Conservation (phyloP, 2,329 filamentous ascomycete species). For the Fusarium sp. region DNA sequence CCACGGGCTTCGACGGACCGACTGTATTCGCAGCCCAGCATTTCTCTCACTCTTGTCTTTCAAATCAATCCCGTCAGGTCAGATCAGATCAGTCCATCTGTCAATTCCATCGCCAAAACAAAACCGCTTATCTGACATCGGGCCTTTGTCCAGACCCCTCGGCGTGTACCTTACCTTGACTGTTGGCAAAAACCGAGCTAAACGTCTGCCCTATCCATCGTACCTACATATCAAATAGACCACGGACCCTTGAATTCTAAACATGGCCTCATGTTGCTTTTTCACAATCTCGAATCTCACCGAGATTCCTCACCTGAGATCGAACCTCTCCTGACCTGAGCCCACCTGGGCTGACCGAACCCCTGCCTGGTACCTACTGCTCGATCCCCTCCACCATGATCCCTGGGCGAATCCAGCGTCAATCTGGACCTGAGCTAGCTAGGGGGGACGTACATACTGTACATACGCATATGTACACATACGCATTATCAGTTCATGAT, state of each 20-base stretch:
- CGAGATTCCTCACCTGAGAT: conserved; percentile 49
- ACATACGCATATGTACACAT: not conserved
- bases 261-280: conserved; percentile 41
- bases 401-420: conserved; percentile 34
- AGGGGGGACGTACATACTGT: not conserved
- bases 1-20: conserved; percentile 47
- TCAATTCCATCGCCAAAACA: conserved; percentile 41
- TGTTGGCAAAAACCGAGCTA: conserved; percentile 7
- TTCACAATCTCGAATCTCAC: conserved; percentile 40
- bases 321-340: conserved; percentile 38
- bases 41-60: conserved; percentile 1
- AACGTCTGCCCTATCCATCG: not conserved
- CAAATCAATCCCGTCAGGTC: conserved; percentile 11
- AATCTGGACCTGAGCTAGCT: conserved; percentile 23
- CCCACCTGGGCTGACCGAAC: conserved; percentile 43
- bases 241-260: conserved; percentile 11
- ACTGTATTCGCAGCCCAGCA: conserved; percentile 40
- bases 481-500: conserved; percentile 39
- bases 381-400: conserved; percentile 40
- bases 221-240: conserved; percentile 11
- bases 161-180: conserved; percentile 18
- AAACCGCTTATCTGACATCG: conserved; percentile 42
- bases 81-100: conserved; percentile 26
- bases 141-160: conserved; percentile 23
- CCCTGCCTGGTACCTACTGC: conserved; percentile 27